These are phyloP conservation scores for Coemansia brasiliensis DNA, from an alignment of 192 early-diverging fungal species.

Conservation along the genomic window DNA sequence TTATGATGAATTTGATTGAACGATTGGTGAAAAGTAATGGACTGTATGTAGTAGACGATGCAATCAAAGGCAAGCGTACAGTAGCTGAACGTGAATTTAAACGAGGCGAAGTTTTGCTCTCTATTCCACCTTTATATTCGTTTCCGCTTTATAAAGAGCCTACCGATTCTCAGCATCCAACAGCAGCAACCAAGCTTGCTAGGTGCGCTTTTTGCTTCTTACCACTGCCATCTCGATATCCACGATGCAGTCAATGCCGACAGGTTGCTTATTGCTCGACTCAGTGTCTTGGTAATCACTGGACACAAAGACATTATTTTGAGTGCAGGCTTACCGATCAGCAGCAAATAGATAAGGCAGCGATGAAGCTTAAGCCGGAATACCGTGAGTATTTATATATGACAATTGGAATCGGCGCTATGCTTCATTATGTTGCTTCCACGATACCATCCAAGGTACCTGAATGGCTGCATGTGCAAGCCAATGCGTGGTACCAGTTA, in stretches of 20 bases:
- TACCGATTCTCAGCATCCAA: not conserved
- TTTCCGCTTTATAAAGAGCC: slow-evolving; percentile 11
- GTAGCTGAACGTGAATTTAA: slow-evolving; percentile 16
- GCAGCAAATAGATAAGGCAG: not conserved
- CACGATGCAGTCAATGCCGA: slow-evolving; percentile 48
- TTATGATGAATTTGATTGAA: slow-evolving; percentile 10
- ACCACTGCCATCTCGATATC: slow-evolving; percentile 17
- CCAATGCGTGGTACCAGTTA: slow-evolving; percentile 27
- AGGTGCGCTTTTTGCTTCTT: slow-evolving; percentile 36
- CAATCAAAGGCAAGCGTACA: slow-evolving; percentile 19
- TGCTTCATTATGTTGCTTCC: not conserved
- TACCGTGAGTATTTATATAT: slow-evolving; percentile 36
- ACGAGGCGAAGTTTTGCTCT: slow-evolving; percentile 21
- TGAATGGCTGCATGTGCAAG: slow-evolving; percentile 31
- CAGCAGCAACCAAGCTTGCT: not conserved
- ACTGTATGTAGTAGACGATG: slow-evolving; percentile 19
- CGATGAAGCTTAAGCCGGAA: slow-evolving; percentile 23
- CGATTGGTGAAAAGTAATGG: slow-evolving; percentile 8
- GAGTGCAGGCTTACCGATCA: slow-evolving; percentile 16
- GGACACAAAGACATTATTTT: slow-evolving; percentile 31
- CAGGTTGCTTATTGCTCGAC: slow-evolving; percentile 29
- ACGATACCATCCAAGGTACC: not conserved
- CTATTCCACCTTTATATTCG: slow-evolving; percentile 26
- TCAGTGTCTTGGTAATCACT: slow-evolving; percentile 28
- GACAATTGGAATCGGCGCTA: slow-evolving; percentile 11